Percentiles rank a stretch among this genome's conserved stretches.
These are phyloP conservation scores for Ramularia endophylla DNA, from an alignment of 2,329 filamentous ascomycete genomes.

Conservation along the genomic window DNA sequence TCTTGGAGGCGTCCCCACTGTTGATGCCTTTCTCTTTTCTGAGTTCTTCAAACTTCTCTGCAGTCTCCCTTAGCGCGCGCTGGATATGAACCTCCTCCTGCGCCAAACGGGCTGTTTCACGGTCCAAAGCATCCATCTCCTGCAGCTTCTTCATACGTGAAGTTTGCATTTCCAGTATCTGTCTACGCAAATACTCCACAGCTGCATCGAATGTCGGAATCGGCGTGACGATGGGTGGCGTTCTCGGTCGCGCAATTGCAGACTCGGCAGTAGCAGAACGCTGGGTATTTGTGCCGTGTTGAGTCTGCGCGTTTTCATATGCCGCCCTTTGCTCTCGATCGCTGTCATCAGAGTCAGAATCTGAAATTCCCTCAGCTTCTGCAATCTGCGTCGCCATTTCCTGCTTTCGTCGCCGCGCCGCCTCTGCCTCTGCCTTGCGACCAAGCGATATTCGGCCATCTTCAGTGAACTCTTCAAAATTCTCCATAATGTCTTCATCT, in stretches of 20 bases:
- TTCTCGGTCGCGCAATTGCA: conserved; percentile 27
- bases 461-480: conserved; percentile 75
- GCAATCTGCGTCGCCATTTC: conserved; percentile 81
- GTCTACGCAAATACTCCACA: conserved; percentile 56
- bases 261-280: conserved; percentile 6
- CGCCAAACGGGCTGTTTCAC: conserved; percentile 63
- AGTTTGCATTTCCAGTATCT: conserved; percentile 57
- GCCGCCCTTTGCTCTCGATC: conserved; percentile 63
- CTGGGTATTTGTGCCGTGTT: conserved; percentile 67
- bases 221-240: conserved; percentile 60
- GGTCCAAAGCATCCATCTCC: conserved; percentile 59
- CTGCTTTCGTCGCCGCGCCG: conserved; percentile 54
- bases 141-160: conserved; percentile 53
- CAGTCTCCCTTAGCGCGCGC: conserved; percentile 70
- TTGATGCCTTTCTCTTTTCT: conserved; percentile 43
- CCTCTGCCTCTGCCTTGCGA: conserved; percentile 70
- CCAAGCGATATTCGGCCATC: conserved; percentile 73
- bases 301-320: conserved; percentile 81
- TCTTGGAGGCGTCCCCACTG: background rate
- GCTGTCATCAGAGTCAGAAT: conserved; percentile 51
- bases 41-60: conserved; percentile 60
- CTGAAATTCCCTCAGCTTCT: conserved; percentile 47
- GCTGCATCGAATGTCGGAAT: conserved; percentile 67
- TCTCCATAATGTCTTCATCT: conserved; percentile 89
- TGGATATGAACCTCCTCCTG: conserved; percentile 75